phyloP scores from a whole-genome alignment of 2,329 filamentous ascomycete genomes.

The Fusarium tanahbumbuense region DNA sequence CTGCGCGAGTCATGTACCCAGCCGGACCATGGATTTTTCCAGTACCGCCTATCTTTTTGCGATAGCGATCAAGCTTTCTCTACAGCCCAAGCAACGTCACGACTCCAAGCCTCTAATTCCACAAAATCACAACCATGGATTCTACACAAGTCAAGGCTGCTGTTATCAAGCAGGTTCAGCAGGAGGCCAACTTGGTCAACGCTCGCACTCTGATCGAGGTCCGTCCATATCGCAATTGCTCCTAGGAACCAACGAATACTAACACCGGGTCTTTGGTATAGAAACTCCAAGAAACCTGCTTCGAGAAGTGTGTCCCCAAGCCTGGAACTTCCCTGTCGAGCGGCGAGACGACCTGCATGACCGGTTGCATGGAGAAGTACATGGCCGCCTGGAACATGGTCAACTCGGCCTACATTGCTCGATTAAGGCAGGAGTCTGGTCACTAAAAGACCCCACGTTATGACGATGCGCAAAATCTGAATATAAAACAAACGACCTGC shows the following conservation, averaged over 20 bases:
- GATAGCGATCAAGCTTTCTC: conserved; percentile 29
- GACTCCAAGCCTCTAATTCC: conserved; percentile 22
- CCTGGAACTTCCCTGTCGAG: conserved; percentile 74
- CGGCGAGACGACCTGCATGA: conserved; percentile 77
- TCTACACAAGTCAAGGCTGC: conserved; percentile 69
- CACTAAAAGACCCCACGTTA: conserved; percentile 2
- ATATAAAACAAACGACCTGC: conserved; percentile 19
- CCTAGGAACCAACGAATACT: conserved; percentile 18
- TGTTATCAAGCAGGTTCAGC: conserved; percentile 73
- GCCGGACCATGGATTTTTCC: conserved; percentile 35
- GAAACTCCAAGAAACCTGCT: conserved; percentile 87
- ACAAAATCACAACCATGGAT: conserved; percentile 60
- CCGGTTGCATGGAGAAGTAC: conserved; percentile 86
- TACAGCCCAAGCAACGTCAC: conserved; percentile 31
- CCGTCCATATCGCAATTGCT: conserved; percentile 25
- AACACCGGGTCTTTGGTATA: conserved; percentile 48
- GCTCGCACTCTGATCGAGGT: conserved; percentile 78
- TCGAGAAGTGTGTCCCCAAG: conserved; percentile 79
- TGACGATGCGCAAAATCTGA: conserved; percentile 1
- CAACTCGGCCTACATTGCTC: conserved; percentile 73
- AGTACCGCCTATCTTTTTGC: conserved; percentile 5
- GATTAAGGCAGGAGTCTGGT: conserved; percentile 68
- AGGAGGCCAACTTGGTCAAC: conserved; percentile 74
- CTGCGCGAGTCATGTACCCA: conserved; percentile 25
- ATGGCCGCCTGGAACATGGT: conserved; percentile 83